Base-by-base conservation (phyloP, 2,329 filamentous ascomycete genomes). In the Zymoseptoria brevis region DNA sequence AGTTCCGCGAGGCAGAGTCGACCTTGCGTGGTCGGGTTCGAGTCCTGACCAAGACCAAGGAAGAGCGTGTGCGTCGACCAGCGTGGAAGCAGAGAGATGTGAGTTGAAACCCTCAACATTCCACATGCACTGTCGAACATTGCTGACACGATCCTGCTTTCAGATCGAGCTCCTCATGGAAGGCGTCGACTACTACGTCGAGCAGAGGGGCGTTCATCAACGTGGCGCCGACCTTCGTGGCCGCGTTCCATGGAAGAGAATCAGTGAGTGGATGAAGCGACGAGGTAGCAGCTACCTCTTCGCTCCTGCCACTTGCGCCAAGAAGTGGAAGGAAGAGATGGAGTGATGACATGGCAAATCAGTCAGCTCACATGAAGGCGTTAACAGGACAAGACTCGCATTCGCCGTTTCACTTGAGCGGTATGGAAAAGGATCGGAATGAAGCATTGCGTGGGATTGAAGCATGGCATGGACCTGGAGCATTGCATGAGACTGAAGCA, bases 11-110 rank as follows among this genome's bases (percentile, higher is more conserved):
- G 66, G 84, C 86, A 1, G 87, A 89, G 73, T 88, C 87, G 9
- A 91, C 88, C 0, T 77, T 92, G 45, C 80, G 88, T 13, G 88
- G 88, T 0, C 80, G 87, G 0, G 84, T 82, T 65, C 78, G 88
- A 4, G 83, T 80, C 2, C 71, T 90, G 66, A 88, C 83, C 7
- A 89, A 89, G 74, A 73, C 75, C 11, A 83, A 83, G 65, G 77
- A 80, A 35, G 78, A 83, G 58, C 77, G 88, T 5, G 81, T 88
- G 2, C 78, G 88, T 7, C 85, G 83, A 71, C 87, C 88, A 0
- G 73, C 80, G 59, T 91, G 87, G 87, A 77, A 72, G 0, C 74
- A 77, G 0, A 73, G 75, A 1, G 87, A 91, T 74, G 87, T 89
- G 73, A 80, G 87, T 79, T 24, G 50, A 41, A n/a, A n/a, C n/a